These are phyloP conservation scores for Yarrowia yakushimensis DNA, from an alignment of 805 yeast species.

Conservation along the genomic window DNA sequence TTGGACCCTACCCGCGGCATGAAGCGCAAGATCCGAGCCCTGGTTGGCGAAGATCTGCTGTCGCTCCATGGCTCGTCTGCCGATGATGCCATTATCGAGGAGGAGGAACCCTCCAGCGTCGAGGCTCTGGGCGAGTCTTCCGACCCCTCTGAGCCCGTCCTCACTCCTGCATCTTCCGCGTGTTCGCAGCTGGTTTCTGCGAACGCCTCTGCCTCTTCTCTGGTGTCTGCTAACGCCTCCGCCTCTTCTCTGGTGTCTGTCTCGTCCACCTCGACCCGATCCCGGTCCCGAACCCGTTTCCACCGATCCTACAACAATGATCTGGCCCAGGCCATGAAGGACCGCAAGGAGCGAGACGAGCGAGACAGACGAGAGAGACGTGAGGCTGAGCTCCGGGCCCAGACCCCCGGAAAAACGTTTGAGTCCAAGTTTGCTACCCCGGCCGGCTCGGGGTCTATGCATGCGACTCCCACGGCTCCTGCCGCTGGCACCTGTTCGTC, in stretches of 20 bases:
- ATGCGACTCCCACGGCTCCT: constrained; percentile 16
- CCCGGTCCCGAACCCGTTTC: constrained; percentile 27
- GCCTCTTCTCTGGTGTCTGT: constrained; percentile 27
- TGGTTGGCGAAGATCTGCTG: constrained; percentile 22
- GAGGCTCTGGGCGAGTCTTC: neutral
- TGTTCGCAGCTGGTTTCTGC: constrained; percentile 27
- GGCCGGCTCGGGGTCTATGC: constrained; percentile 11
- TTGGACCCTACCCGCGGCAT: constrained; percentile 27
- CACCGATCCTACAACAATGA: constrained; percentile 27
- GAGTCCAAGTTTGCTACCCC: neutral
- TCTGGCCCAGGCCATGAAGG: constrained; percentile 23
- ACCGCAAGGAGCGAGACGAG: constrained; percentile 21
- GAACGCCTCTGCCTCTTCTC: constrained; percentile 27
- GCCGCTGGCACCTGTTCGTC: neutral
- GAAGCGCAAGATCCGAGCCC: constrained; percentile 23
- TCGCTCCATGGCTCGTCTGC: neutral
- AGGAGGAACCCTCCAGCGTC: constrained; percentile 26
- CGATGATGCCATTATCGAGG: constrained; percentile 34
- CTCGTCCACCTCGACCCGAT: constrained; percentile 18
- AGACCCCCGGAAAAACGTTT: constrained; percentile 1
- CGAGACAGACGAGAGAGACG: constrained; percentile 8
- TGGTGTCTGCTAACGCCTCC: constrained; percentile 26
- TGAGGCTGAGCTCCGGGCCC: neutral
- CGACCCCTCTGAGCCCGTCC: constrained; percentile 3
- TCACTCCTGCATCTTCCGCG: constrained; percentile 15